A percentile compares a stretch with the other conserved stretches of the same genome.
These are phyloP conservation scores for Quercus glauca DNA, from an alignment of 306 rosid species.

Conservation along the genomic window DNA sequence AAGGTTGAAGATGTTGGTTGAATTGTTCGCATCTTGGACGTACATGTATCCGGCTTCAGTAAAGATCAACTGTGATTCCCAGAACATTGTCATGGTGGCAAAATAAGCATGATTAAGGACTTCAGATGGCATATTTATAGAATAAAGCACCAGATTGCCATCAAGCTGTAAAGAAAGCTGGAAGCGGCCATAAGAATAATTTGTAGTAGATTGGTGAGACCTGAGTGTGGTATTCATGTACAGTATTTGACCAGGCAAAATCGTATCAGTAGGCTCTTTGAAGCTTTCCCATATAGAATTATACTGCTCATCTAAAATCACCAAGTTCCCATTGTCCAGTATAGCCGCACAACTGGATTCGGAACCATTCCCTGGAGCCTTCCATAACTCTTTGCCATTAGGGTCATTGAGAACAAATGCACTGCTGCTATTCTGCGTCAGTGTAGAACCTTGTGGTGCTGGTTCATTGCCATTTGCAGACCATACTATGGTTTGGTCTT, in stretches of 20 bases:
- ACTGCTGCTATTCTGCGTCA: conserved; percentile 17
- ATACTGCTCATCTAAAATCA: background rate
- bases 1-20: no score
- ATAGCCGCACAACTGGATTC: conserved; percentile 19
- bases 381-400: background rate
- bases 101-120: conserved; percentile 5
- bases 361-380: background rate
- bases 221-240: background rate
- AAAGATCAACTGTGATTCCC: conserved; percentile 10
- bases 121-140: background rate
- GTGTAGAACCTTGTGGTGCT: conserved; percentile 12
- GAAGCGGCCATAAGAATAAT: conserved; percentile 27
- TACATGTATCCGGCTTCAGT: no score
- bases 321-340: conserved; percentile 27
- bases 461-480: conserved; percentile 22
- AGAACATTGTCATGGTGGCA: background rate
- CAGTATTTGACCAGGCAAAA: conserved; percentile 30
- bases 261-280: conserved; percentile 21
- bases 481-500: conserved; percentile 28
- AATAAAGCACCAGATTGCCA: conserved; percentile 20
- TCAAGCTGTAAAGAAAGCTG: conserved; percentile 11
- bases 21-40: no score
- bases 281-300: conserved; percentile 33
- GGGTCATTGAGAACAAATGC: background rate
- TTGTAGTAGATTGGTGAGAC: conserved; percentile 7